These are phyloP conservation scores for Phyllosticta citrichinensis DNA, from an alignment of 2,329 filamentous ascomycete species.

Conservation along the genomic window DNA sequence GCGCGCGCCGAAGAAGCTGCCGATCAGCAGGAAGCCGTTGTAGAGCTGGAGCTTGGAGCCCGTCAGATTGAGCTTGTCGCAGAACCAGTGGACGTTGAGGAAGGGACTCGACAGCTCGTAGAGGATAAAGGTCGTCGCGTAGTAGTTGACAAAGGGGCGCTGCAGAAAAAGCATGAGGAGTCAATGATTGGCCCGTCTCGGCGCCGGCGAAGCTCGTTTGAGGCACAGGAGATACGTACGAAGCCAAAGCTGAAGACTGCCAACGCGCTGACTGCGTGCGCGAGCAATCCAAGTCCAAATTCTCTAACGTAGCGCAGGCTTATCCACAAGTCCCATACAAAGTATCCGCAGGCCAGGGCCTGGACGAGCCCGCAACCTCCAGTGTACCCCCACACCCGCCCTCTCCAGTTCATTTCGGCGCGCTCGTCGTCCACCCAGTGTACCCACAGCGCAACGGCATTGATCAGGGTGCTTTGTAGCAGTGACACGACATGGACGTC, in stretches of 20 bases:
- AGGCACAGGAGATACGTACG: slow-evolving; percentile 41
- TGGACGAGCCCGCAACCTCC: slow-evolving; percentile 63
- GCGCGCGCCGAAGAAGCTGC: slow-evolving; percentile 66
- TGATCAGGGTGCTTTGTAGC: slow-evolving; percentile 65
- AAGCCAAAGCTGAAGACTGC: slow-evolving; percentile 69
- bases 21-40: slow-evolving; percentile 63
- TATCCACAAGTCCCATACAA: slow-evolving; percentile 70
- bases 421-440: slow-evolving; percentile 61
- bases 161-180: slow-evolving; percentile 24
- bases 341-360: slow-evolving; percentile 69
- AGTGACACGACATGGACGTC: slow-evolving; percentile 80
- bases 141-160: slow-evolving; percentile 79
- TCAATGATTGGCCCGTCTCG: not conserved
- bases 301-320: slow-evolving; percentile 58
- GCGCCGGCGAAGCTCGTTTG: not conserved
- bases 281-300: slow-evolving; percentile 67
- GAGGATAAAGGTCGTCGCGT: slow-evolving; percentile 69
- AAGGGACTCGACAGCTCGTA: slow-evolving; percentile 82
- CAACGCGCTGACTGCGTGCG: slow-evolving; percentile 65
- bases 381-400: slow-evolving; percentile 69
- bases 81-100: slow-evolving; percentile 86
- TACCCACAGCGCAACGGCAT: slow-evolving; percentile 61
- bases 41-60: slow-evolving; percentile 63
- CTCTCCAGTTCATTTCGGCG: slow-evolving; percentile 52
- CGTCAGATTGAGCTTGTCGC: slow-evolving; percentile 75